A percentile compares a stretch with the other conserved stretches of the same genome.
Evolutionary conservation across 805 yeast genomes (phyloP).

Genomic region (baker's yeast (Saccharomyces cerevisiae)): DNA sequence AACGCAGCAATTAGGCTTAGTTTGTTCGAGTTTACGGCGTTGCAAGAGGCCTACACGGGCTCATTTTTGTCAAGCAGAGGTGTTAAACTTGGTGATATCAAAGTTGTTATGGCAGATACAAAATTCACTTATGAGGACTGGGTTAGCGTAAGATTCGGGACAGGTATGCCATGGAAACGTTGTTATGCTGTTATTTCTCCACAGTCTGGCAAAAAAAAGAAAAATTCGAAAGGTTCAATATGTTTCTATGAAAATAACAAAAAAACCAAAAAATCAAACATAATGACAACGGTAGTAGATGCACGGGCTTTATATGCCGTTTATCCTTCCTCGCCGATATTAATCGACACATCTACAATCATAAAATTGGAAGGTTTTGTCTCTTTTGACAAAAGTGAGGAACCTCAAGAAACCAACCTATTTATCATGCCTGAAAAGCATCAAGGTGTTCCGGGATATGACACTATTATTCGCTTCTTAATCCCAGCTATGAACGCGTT

Average conservation of each 20-base stretch:
- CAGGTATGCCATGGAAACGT: slow-evolving; percentile 96
- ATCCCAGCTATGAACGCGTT: slow-evolving; percentile 66
- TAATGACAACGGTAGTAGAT: not conserved
- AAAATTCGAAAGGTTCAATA: slow-evolving; percentile 49
- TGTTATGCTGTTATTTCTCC: slow-evolving; percentile 79
- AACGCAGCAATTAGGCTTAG: slow-evolving; percentile 74
- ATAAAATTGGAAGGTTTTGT: slow-evolving; percentile 82
- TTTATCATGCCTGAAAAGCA: slow-evolving; percentile 65
- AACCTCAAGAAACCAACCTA: slow-evolving; percentile 39
- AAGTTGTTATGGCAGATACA: slow-evolving; percentile 75
- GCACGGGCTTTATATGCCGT: slow-evolving; percentile 63
- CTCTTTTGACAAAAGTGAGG: slow-evolving; percentile 43
- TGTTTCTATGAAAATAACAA: slow-evolving; percentile 76
- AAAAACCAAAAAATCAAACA: slow-evolving; percentile 45
- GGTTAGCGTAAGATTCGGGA: slow-evolving; percentile 92
- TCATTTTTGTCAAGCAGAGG: slow-evolving; percentile 91
- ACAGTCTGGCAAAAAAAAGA: slow-evolving; percentile 46
- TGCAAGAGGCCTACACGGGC: slow-evolving; percentile 96
- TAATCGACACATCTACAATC: slow-evolving; percentile 82
- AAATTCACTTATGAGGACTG: slow-evolving; percentile 86
- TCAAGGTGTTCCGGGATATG: slow-evolving; percentile 62
- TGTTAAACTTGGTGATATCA: slow-evolving; percentile 74
- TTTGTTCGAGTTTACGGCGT: slow-evolving; percentile 66
- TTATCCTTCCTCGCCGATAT: slow-evolving; percentile 74
- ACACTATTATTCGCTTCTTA: slow-evolving; percentile 62